Conservation (phyloP, 78 protist genomes). For the Emiliania huxleyi region DNA sequence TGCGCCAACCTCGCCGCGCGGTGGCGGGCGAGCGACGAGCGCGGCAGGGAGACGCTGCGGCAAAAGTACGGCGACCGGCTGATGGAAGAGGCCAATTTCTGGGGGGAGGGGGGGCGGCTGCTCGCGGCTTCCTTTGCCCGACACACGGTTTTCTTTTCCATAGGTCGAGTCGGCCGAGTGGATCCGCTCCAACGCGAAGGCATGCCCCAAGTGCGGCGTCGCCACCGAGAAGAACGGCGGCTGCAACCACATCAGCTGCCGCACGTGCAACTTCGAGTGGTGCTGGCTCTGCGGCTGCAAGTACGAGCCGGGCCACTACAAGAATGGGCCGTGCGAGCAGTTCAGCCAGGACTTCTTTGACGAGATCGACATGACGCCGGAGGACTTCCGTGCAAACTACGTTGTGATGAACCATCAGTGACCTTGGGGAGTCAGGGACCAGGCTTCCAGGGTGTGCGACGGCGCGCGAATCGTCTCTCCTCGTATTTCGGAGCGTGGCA, state of each 20-base stretch:
- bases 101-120: no score
- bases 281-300: slow-evolving; percentile 62
- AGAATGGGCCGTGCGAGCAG: not conserved
- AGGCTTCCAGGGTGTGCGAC: no score
- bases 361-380: not conserved
- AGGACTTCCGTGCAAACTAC: not conserved
- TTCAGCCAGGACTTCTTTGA: not conserved
- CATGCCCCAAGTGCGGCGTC: slow-evolving; percentile 61
- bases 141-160: no score
- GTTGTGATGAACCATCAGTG: not conserved
- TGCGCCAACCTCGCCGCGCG: slow-evolving; percentile 3
- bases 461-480: no score
- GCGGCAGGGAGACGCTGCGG: not conserved
- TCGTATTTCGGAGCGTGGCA: no score
- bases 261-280: slow-evolving; percentile 56
- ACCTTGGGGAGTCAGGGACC: no score
- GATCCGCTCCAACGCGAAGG: not conserved
- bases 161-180: not conserved
- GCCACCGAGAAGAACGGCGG: slow-evolving; percentile 73
- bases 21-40: not conserved
- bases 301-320: not conserved
- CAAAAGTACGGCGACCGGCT: not conserved
- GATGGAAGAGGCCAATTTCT: not conserved
- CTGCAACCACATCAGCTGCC: slow-evolving; percentile 71
- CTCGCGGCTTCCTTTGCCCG: no score